Evolutionary conservation across 192 early-diverging fungal species (phyloP).

Genomic region (Backusella psychrophila): DNA sequence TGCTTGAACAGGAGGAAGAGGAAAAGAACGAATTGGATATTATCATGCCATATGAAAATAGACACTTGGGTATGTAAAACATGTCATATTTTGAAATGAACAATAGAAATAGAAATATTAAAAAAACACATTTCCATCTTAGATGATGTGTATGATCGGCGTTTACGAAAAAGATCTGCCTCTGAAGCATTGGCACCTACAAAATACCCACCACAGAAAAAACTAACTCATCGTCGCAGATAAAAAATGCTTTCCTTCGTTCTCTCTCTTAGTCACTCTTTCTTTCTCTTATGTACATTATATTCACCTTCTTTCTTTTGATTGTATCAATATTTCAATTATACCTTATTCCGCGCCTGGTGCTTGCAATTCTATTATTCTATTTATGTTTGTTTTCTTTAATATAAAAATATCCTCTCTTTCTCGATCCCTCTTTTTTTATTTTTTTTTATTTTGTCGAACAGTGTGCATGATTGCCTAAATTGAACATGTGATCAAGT

Average conservation of each 20-base stretch:
- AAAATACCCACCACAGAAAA: slow-evolving; percentile 17
- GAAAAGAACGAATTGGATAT: slow-evolving; percentile 20
- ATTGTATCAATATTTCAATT: neutral
- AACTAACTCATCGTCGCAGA: slow-evolving; percentile 3
- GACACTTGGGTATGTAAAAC: slow-evolving; percentile 1
- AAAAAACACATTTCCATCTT: neutral
- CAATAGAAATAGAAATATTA: neutral
- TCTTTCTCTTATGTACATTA: neutral
- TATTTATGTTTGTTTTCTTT: neutral
- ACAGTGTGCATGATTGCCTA: slow-evolving; percentile 7
- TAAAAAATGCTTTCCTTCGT: neutral
- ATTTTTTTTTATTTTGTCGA: neutral
- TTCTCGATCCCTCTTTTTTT: neutral
- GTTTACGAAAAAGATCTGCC: slow-evolving; percentile 7
- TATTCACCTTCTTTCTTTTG: neutral
- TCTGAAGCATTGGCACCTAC: slow-evolving; percentile 8
- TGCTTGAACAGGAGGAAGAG: slow-evolving; percentile 42
- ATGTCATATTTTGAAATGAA: neutral
- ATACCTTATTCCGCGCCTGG: neutral
- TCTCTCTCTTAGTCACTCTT: neutral
- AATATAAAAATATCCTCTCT: neutral
- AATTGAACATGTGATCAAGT: slow-evolving; percentile 3
- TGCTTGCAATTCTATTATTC: slow-evolving; percentile 1
- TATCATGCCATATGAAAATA: slow-evolving; percentile 11
- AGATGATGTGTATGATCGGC: slow-evolving; percentile 19